Conservation (phyloP, 768 basidiomycete species). For the Russula compacta region DNA sequence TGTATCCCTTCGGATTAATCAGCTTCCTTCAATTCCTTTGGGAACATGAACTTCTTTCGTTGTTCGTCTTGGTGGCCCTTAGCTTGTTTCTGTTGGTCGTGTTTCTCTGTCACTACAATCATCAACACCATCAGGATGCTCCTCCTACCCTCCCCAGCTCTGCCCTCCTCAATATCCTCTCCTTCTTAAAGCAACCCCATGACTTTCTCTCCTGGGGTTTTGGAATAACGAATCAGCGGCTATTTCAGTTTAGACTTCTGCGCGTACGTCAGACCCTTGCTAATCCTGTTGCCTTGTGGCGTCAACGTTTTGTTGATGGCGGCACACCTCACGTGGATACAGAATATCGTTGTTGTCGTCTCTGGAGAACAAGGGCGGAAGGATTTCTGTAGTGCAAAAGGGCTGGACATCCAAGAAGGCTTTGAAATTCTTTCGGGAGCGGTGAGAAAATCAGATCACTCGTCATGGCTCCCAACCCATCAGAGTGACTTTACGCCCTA, state of each 20-base stretch:
- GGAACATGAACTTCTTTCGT: slow-evolving; percentile 6
- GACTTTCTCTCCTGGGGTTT: slow-evolving; percentile 71
- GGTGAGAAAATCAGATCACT: slow-evolving; percentile 32
- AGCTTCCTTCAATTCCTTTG: slow-evolving; percentile 25
- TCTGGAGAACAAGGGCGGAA: slow-evolving; percentile 65
- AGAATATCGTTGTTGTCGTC: slow-evolving; percentile 69
- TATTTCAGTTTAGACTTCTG: slow-evolving; percentile 64
- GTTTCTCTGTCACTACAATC: slow-evolving; percentile 1
- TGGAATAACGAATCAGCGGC: slow-evolving; percentile 50
- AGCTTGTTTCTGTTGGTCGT: slow-evolving; percentile 10
- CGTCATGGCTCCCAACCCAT: background rate
- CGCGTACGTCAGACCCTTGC: slow-evolving; percentile 36
- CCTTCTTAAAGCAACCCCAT: slow-evolving; percentile 62
- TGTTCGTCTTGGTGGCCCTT: slow-evolving; percentile 23
- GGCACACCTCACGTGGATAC: slow-evolving; percentile 19
- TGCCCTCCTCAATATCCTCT: slow-evolving; percentile 46
- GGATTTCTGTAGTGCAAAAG: slow-evolving; percentile 60
- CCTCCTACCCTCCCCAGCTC: slow-evolving; percentile 49
- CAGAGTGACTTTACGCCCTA: slow-evolving; percentile 24
- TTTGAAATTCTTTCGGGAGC: slow-evolving; percentile 74
- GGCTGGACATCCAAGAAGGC: slow-evolving; percentile 68
- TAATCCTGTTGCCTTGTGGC: background rate
- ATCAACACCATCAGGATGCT: slow-evolving; percentile 28
- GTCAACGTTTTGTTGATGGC: slow-evolving; percentile 2
- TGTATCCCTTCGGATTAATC: slow-evolving; percentile 37